Evolutionary conservation across 306 rosid genomes (phyloP), one percentile per base, ranked within the genome.

Genomic region (Bauhinia variegata): DNA sequence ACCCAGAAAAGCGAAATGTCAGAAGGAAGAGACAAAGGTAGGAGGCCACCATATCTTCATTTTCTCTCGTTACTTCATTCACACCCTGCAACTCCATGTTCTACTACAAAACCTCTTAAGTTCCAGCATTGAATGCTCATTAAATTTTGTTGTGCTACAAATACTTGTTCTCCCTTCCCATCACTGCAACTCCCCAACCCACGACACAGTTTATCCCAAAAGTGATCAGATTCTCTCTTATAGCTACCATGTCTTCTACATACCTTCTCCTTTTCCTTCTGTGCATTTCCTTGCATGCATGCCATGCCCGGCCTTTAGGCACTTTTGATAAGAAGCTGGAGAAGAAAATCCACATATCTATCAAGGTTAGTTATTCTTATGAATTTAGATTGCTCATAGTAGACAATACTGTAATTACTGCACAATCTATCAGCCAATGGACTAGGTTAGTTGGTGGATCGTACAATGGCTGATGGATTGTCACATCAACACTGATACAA

Each of bases 221-320:
- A 17, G 16, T 43, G n/a, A n/a, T 51, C 32, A 48, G 11, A 68
- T 46, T 34, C 7, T 39, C 37, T 51, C 54, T 60, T 48, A n/a
- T n/a, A n/a, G n/a, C 42, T 16, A 65, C 4, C 37, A 87, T 90
- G 95, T 79, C 95, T 65, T 38, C 59, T 75, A 59, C 78, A 68
- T 49, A 47, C 58, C 63, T 85, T 36, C 31, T 77, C 34, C 78
- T 87, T 70, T 57, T 82, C 63, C 76, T 85, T 74, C 56, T 89
- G 17, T 83, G 79, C 75, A 31, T 87, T 68, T 83, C 87, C 30
- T 75, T 83, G 80, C 87, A 85, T 75, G 89, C 89, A 82, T 85
- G 89, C 68, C 32, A 74, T 63, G 89, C 89, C 28, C 71, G 85
- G 51, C 78, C 39, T 66, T 67, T 74, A 10, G 33, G 17, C 28